Evolutionary conservation across 495 filamentous ascomycete genomes (phyloP).

Genomic region (Xylaria acuta): DNA sequence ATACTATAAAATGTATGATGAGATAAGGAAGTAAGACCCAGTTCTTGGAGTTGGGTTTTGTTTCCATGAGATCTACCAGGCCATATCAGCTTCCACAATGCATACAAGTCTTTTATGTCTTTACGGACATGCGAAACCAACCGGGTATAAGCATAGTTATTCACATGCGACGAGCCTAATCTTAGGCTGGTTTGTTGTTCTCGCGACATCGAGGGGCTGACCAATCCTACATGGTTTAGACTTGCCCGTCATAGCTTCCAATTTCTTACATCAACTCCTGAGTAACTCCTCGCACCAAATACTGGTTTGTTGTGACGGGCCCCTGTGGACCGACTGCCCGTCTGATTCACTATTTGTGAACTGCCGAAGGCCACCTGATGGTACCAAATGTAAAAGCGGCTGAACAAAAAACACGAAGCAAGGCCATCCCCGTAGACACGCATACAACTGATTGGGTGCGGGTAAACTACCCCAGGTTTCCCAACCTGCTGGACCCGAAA

Average conservation of each 20-base stretch:
- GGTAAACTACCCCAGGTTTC: slow-evolving; percentile 21
- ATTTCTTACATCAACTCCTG: not conserved
- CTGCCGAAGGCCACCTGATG: slow-evolving; percentile 21
- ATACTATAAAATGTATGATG: too few relatives aligned
- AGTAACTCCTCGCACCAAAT: not conserved
- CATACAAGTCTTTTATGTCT: not conserved
- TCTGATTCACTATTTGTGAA: not conserved
- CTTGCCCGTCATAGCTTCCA: not conserved
- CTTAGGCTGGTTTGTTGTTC: not conserved
- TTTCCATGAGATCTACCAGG: not conserved
- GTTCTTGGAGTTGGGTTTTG: not conserved
- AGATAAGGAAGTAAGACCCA: too few relatives aligned
- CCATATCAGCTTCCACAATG: not conserved
- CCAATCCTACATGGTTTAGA: not conserved
- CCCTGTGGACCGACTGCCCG: not conserved
- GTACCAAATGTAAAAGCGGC: not conserved
- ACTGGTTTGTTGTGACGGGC: not conserved
- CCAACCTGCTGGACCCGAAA: slow-evolving; percentile 12
- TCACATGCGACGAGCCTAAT: not conserved
- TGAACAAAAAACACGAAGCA: slow-evolving; percentile 9
- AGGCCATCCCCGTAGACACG: not conserved
- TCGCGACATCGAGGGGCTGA: not conserved
- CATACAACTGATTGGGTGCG: slow-evolving; percentile 13
- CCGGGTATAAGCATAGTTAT: not conserved
- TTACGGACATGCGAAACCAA: not conserved